Conservation (phyloP, 805 yeast genomes). For the Isabelozyma pseudorhagii region DNA sequence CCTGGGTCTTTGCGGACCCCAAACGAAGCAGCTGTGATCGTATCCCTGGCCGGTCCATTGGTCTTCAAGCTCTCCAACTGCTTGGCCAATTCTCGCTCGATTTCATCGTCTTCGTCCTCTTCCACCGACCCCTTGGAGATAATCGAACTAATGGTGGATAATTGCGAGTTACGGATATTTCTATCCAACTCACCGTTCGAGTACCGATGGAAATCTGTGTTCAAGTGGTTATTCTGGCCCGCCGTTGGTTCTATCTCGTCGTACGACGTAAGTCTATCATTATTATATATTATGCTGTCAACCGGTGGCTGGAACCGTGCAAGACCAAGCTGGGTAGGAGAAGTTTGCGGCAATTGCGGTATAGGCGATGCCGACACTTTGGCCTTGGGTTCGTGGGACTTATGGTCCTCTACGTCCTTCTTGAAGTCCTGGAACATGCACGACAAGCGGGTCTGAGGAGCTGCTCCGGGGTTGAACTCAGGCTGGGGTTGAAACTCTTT, state of each 20-base stretch:
- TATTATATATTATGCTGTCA: neutral
- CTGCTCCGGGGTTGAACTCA: neutral
- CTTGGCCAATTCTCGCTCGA: constrained; percentile 35
- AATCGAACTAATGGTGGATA: constrained; percentile 42
- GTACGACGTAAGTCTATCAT: neutral
- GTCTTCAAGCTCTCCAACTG: constrained; percentile 35
- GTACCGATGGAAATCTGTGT: constrained; percentile 25
- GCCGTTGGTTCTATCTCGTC: constrained; percentile 11
- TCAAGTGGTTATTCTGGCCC: constrained; percentile 9
- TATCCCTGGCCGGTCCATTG: constrained; percentile 4
- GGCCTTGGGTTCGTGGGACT: constrained; percentile 12
- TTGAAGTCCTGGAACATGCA: constrained; percentile 25
- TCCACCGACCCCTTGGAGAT: constrained; percentile 32
- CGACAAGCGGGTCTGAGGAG: constrained; percentile 16
- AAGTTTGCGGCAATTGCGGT: constrained; percentile 4
- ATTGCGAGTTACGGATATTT: constrained; percentile 24
- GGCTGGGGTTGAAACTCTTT: neutral
- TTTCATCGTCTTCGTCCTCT: constrained; percentile 27
- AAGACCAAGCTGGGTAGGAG: constrained; percentile 13
- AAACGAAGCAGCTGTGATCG: neutral
- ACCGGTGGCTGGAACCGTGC: constrained; percentile 6
- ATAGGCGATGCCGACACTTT: neutral
- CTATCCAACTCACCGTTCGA: constrained; percentile 7
- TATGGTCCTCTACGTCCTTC: constrained; percentile 23
- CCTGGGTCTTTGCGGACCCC: neutral